phyloP scores from a whole-genome alignment of 1,284 basidiomycete species.

The Farysia itapuensis region DNA sequence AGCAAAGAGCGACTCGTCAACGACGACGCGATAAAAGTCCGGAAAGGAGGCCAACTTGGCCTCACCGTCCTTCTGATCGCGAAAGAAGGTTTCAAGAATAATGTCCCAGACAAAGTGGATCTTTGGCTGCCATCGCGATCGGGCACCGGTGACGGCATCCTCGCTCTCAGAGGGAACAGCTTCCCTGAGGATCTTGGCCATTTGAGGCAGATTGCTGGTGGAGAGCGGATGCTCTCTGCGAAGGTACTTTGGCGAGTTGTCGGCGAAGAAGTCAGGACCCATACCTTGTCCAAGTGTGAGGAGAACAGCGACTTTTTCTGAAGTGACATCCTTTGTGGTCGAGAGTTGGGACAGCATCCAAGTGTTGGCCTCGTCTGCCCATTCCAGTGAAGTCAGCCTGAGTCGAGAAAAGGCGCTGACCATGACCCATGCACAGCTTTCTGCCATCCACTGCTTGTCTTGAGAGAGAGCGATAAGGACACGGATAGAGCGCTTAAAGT shows the following conservation, averaged over 20 bases:
- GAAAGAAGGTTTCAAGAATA: constrained; percentile 75
- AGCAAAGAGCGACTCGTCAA: constrained; percentile 89
- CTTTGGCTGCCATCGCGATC: constrained; percentile 77
- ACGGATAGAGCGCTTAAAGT: constrained; percentile 70
- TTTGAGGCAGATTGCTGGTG: constrained; percentile 69
- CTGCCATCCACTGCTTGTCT: constrained; percentile 85
- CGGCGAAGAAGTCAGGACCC: constrained; percentile 36
- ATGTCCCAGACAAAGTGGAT: constrained; percentile 89
- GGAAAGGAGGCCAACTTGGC: constrained; percentile 71
- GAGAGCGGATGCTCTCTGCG: constrained; percentile 73
- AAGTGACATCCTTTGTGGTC: constrained; percentile 69
- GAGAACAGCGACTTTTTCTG: constrained; percentile 82
- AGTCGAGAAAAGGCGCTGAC: constrained; percentile 23
- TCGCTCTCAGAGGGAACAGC: constrained; percentile 68
- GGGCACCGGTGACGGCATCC: constrained; percentile 61
- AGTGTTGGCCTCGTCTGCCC: constrained; percentile 29
- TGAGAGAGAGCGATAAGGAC: constrained; percentile 74
- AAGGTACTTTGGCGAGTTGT: constrained; percentile 59
- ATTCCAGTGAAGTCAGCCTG: constrained; percentile 11
- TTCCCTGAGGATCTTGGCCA: constrained; percentile 65
- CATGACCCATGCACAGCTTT: constrained; percentile 82
- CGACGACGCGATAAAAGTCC: constrained; percentile 84
- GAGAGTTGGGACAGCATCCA: constrained; percentile 35
- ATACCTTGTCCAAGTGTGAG: constrained; percentile 65
- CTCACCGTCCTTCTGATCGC: constrained; percentile 52